Base-by-base conservation (phyloP, 495 filamentous ascomycete species). In the Aspergillus nidulans region DNA sequence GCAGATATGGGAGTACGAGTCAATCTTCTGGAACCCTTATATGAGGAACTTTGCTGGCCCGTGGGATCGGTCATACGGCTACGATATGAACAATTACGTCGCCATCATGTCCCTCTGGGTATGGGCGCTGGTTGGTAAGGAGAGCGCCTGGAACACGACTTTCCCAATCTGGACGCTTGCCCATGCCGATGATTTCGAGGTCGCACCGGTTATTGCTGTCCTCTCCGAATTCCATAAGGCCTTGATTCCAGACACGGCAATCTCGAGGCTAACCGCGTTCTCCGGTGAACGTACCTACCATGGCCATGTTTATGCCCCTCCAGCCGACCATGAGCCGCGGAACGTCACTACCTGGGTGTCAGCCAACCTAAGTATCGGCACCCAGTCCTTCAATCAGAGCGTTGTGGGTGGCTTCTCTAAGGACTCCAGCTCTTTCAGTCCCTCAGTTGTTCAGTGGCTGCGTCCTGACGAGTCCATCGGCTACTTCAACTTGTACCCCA, bases 21-120 rank as follows among this genome's bases (percentile, higher is more conserved):
- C 54, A 12, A 46, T 43, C 26, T 42, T 76, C 10, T 76, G 68
- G 49, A 68, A 74, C 32, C 62, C 73, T 1, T 55, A 70, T 19
- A 32, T 76, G 48, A 63, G 66, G 32, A 76, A 76, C 30, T 36
- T 74, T 21, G 73, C 71, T 24, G 73, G 73, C 3, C 73, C 73
- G 0, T 76, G 73, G 73, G 73, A 76, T 40, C 66, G 73, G 4
- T 64, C 65, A 0, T 76, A 76, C 52, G 73, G 73, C 0, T 74
- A 69, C 52, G 66, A 76, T 41, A 76, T 76, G 73, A 73, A 70
- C 15, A 51, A 62, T 12, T 76, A 76, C 56, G 61, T 69, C 0
- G 67, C 61, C 41, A 64, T 76, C 24, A 60, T 73, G 55, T 66
- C 67, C 1, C 52, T 64, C 15, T 64, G 68, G 30, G 60, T 76